Conservation (phyloP, 1,284 basidiomycete genomes). For the Moniliella sp. region DNA sequence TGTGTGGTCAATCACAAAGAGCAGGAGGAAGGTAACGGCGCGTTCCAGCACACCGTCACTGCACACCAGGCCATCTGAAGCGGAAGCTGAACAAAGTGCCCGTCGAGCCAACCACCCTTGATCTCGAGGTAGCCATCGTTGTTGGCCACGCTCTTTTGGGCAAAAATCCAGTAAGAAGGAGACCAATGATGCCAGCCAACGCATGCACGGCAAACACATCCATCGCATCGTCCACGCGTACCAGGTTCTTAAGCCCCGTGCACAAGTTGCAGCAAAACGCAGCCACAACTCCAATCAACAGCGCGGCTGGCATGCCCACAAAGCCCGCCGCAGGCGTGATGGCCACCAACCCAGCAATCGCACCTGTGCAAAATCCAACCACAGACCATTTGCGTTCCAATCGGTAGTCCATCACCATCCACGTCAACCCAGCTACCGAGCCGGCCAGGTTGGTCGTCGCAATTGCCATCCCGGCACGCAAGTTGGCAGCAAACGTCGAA, state of each 20-base stretch:
- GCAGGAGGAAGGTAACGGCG: slow-evolving; percentile 39
- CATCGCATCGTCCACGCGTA: slow-evolving; percentile 55
- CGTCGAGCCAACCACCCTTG: slow-evolving; percentile 48
- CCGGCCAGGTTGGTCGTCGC: slow-evolving; percentile 61
- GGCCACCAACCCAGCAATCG: slow-evolving; percentile 36
- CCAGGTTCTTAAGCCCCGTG: slow-evolving; percentile 48
- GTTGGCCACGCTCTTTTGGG: slow-evolving; percentile 53
- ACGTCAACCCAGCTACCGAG: slow-evolving; percentile 57
- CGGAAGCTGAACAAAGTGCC: slow-evolving; percentile 53
- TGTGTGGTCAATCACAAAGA: slow-evolving; percentile 51
- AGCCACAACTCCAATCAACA: slow-evolving; percentile 55
- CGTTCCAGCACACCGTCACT: slow-evolving; percentile 44
- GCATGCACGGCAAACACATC: slow-evolving; percentile 29
- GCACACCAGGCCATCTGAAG: slow-evolving; percentile 64
- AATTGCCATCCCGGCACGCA: slow-evolving; percentile 62
- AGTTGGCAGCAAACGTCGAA: slow-evolving; percentile 68
- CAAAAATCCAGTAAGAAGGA: slow-evolving; percentile 44
- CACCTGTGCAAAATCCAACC: slow-evolving; percentile 23
- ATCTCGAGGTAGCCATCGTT: slow-evolving; percentile 43
- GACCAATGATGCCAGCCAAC: slow-evolving; percentile 24
- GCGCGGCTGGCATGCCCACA: slow-evolving; percentile 46
- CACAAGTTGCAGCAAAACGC: slow-evolving; percentile 63
- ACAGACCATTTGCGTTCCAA: slow-evolving; percentile 58
- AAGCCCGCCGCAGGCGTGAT: slow-evolving; percentile 35
- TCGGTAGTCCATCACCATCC: slow-evolving; percentile 67